Evolutionary conservation across 2,329 filamentous ascomycete genomes (phyloP).

Genomic region (Orbilia ellipsospora): DNA sequence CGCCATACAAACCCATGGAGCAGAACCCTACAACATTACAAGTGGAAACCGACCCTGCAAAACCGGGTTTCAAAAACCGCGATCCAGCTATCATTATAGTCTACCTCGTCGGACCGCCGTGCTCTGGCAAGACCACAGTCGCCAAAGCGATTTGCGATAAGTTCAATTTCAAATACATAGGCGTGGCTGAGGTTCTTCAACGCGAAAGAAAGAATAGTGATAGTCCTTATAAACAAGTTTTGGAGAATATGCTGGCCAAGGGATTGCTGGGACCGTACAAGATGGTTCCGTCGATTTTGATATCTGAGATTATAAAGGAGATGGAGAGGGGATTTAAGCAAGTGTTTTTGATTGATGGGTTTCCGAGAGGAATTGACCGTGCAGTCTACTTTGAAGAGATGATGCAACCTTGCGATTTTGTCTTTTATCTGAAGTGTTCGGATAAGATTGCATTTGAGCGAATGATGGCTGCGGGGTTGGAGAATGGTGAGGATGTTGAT

Average conservation of each 20-base stretch:
- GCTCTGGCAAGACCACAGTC: constrained; percentile 35
- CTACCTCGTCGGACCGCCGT: constrained; percentile 29
- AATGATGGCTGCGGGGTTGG: not conserved
- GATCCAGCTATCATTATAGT: constrained; percentile 35
- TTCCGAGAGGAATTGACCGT: constrained; percentile 29
- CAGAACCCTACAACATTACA: constrained; percentile 15
- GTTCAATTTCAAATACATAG: constrained; percentile 34
- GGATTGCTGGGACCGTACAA: constrained; percentile 41
- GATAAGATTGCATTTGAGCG: constrained; percentile 9
- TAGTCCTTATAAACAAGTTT: constrained; percentile 23
- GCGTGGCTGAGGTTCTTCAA: constrained; percentile 29
- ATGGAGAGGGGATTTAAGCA: constrained; percentile 40
- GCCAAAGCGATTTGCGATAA: constrained; percentile 26
- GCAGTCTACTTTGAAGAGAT: constrained; percentile 29
- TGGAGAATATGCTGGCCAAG: constrained; percentile 30
- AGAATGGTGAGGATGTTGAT: not conserved
- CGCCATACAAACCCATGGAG: constrained; percentile 10
- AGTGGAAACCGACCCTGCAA: not conserved
- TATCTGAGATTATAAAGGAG: constrained; percentile 31
- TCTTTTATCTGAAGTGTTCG: constrained; percentile 30
- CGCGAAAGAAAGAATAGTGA: constrained; percentile 17
- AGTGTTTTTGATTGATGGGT: constrained; percentile 39
- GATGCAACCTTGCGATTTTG: constrained; percentile 32
- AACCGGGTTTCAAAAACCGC: constrained; percentile 15
- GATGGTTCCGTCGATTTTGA: constrained; percentile 41